phyloP scores from a whole-genome alignment of 2,329 filamentous ascomycete genomes.

The Pseudogymnoascus sp. region DNA sequence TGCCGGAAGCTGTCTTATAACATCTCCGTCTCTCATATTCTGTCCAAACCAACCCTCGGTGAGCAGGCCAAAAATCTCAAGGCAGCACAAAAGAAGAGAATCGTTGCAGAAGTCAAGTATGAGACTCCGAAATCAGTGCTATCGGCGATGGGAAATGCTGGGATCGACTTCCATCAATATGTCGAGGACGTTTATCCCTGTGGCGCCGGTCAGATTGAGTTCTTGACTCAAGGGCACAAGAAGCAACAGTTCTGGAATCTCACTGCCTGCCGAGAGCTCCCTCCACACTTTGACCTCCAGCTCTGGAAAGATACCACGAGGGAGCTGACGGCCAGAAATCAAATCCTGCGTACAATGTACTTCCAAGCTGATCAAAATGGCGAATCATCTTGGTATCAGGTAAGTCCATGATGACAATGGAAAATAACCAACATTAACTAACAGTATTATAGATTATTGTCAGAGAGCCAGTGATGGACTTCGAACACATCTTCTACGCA shows the following conservation, averaged over 20 bases:
- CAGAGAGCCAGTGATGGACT: conserved; percentile 15
- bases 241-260: conserved; percentile 17
- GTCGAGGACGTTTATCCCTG: conserved; percentile 19
- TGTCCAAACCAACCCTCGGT: neutral
- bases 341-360: conserved; percentile 17
- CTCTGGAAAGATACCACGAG: conserved; percentile 10
- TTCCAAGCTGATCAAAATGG: conserved; percentile 13
- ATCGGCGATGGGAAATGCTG: neutral
- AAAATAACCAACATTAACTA: neutral
- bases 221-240: conserved; percentile 15
- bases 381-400: conserved; percentile 3
- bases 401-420: neutral
- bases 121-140: neutral
- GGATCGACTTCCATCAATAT: neutral
- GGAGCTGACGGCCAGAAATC: conserved; percentile 13
- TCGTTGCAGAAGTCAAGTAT: neutral
- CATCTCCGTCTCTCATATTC: conserved; percentile 1
- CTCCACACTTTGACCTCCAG: conserved; percentile 6
- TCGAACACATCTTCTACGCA: conserved; percentile 12
- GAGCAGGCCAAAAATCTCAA: conserved; percentile 10
- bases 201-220: conserved; percentile 17
- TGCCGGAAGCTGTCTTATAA: neutral
- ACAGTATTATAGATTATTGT: conserved; percentile 16
- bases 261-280: conserved; percentile 8
- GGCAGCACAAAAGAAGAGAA: neutral